Evolutionary conservation across 2,329 filamentous ascomycete species (phyloP).

Genomic region (Coniosporium tulheliwenetii): DNA sequence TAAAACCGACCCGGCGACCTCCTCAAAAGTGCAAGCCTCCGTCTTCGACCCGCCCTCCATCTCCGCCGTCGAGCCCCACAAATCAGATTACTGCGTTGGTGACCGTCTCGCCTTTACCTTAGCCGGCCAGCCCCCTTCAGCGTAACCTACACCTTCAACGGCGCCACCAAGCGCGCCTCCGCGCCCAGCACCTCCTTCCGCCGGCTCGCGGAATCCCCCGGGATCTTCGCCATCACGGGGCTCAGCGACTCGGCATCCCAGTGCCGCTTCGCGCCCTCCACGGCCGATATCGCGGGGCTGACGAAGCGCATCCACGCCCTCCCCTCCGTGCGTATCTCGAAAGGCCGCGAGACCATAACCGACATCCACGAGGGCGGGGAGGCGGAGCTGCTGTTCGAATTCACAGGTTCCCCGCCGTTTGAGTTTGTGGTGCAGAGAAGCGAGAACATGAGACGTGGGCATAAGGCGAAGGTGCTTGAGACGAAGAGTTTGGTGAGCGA

Average conservation of each 20-base stretch:
- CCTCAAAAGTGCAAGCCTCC: constrained; percentile 66
- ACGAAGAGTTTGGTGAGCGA: constrained; percentile 77
- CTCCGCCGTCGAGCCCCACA: constrained; percentile 66
- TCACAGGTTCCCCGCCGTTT: constrained; percentile 89
- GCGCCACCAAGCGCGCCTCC: constrained; percentile 61
- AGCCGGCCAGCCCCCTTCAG: constrained; percentile 86
- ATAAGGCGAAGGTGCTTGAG: constrained; percentile 69
- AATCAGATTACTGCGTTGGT: constrained; percentile 77
- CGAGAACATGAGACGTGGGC: constrained; percentile 66
- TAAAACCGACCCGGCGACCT: constrained; percentile 40
- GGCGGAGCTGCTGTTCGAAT: constrained; percentile 86
- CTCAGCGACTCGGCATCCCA: constrained; percentile 78
- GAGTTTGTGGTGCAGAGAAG: constrained; percentile 94
- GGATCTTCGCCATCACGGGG: constrained; percentile 73
- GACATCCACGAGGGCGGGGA: constrained; percentile 96
- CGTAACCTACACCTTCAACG: constrained; percentile 81
- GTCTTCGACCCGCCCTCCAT: constrained; percentile 90
- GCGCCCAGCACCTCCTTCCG: constrained; percentile 72
- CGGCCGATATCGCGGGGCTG: constrained; percentile 51
- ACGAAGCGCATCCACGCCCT: constrained; percentile 79
- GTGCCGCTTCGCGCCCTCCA: constrained; percentile 38
- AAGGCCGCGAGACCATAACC: constrained; percentile 62
- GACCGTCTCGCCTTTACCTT: constrained; percentile 88
- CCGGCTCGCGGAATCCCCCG: constrained; percentile 81
- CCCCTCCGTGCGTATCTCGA: constrained; percentile 79